Base-by-base conservation (phyloP, 768 basidiomycete genomes). In the Hygrocybe coccinea region DNA sequence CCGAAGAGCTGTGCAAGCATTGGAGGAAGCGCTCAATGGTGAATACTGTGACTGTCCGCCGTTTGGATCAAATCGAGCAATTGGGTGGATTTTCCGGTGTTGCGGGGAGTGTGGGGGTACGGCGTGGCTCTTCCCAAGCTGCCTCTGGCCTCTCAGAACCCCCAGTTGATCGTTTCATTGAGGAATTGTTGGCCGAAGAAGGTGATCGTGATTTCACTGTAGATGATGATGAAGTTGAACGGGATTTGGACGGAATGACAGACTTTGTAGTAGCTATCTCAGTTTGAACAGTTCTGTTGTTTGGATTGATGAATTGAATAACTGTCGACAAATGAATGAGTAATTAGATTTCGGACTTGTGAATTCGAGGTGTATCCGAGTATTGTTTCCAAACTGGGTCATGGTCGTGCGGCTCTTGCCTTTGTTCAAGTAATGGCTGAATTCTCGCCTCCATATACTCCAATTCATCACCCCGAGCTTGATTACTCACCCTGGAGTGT, bases 31-130 rank as follows among this genome's bases (percentile, higher is more conserved):
- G 56, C 14, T 56, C 43, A 22, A 21, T 22, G 2, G 48, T 60
- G 33, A 60, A 60, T 36, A 15, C 9, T 6, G 12, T 59, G 2
- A 50, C 52, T 38, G 21, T 52, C 25, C 35, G 46, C 29, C 59
- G 47, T 34, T 34, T 48, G 21, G 22, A 34, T 25, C 47, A n/a
- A 7, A 34, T 48, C n/a, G 21, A 24, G 29, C 22, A 21, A n/a
- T 48, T 48, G 29, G n/a, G n/a, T 25, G 47, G 47, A 15, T 48
- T 48, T 34, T 25, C 17, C 21, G 47, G 47, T n/a, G 29, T 29
- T 29, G 29, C 29, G 10, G 7, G 21, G 14, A n/a, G 22, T 19
- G 47, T 48, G 17, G 47, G 47, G 22, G 25, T 34, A 34, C 47
- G 21, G 29, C 29, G 39, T 41, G 39, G 39, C 19, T 41, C 39